These are phyloP conservation scores for Sporothrix luriei DNA, from an alignment of 2,329 filamentous ascomycete species.

Conservation along the genomic window DNA sequence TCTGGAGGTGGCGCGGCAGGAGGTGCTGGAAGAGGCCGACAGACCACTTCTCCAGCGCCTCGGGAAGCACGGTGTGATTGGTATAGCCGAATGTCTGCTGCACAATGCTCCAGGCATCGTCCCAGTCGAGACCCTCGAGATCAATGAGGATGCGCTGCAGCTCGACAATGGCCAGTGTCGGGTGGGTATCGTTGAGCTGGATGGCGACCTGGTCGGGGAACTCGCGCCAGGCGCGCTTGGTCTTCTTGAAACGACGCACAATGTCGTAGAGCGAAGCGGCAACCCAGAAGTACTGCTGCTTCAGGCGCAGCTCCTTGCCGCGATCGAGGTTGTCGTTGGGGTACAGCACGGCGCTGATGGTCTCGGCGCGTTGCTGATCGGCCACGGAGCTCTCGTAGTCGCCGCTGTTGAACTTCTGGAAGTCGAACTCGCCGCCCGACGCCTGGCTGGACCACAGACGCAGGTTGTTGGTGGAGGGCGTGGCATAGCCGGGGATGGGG, in stretches of 20 bases:
- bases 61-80: conserved; percentile 96
- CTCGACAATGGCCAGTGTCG: conserved; percentile 93
- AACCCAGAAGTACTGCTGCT: conserved; percentile 99
- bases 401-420: conserved; percentile 98
- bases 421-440: conserved; percentile 95
- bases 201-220: conserved; percentile 96
- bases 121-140: conserved; percentile 88
- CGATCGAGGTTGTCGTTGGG: conserved; percentile 96
- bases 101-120: conserved; percentile 84
- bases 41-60: conserved; percentile 98
- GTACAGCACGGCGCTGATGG: conserved; percentile 95
- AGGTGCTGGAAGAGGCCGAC: conserved; percentile 90
- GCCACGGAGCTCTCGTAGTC: conserved; percentile 97
- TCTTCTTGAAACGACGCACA: conserved; percentile 96
- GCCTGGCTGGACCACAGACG: conserved; percentile 98
- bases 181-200: conserved; percentile 97
- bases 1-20: conserved; percentile 89
- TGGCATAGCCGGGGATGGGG: conserved; percentile 85
- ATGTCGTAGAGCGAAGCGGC: conserved; percentile 96
- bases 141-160: conserved; percentile 91
- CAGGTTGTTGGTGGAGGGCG: conserved; percentile 91
- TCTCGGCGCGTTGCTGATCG: conserved; percentile 98
- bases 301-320: conserved; percentile 94
- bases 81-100: conserved; percentile 87
- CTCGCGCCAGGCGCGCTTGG: conserved; percentile 83